A percentile compares a stretch with the other conserved stretches of the same genome.
phyloP scores from a whole-genome alignment of 2,329 filamentous ascomycete species.

The Hypoxylon sp. region DNA sequence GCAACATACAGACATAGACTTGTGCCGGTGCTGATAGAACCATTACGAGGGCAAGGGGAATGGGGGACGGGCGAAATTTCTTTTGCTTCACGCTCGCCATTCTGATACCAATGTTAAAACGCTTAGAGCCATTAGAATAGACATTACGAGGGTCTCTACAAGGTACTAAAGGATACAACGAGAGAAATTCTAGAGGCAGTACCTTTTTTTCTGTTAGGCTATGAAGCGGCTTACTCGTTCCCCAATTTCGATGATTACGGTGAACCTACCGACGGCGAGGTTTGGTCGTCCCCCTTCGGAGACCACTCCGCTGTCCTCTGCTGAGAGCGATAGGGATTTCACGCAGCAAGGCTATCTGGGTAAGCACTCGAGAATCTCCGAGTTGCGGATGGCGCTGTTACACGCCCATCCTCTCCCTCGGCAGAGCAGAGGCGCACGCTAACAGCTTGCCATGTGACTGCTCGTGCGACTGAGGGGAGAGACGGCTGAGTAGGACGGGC shows the following conservation, averaged over 20 bases:
- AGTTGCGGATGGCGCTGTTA: neutral
- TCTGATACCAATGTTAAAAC: constrained; percentile 6
- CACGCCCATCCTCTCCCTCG: neutral
- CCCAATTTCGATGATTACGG: too few relatives aligned
- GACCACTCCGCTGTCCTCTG: neutral
- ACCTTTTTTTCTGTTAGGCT: neutral
- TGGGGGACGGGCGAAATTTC: neutral
- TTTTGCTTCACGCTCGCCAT: neutral
- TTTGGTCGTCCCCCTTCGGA: neutral
- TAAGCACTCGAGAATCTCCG: neutral
- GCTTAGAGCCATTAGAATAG: neutral
- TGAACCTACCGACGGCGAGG: neutral
- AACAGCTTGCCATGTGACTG: constrained; percentile 10
- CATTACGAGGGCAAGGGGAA: too few relatives aligned
- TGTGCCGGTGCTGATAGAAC: neutral
- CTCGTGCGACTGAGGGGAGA: neutral
- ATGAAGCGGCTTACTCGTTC: too few relatives aligned
- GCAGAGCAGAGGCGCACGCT: neutral
- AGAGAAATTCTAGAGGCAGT: neutral
- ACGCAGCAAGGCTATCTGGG: too few relatives aligned
- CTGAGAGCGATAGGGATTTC: too few relatives aligned
- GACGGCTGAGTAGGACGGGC: neutral
- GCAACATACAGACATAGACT: too few relatives aligned
- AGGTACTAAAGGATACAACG: neutral
- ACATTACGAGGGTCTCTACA: neutral